These are phyloP conservation scores for Colletotrichum scovillei DNA, from an alignment of 2,329 filamentous ascomycete genomes.

Conservation along the genomic window DNA sequence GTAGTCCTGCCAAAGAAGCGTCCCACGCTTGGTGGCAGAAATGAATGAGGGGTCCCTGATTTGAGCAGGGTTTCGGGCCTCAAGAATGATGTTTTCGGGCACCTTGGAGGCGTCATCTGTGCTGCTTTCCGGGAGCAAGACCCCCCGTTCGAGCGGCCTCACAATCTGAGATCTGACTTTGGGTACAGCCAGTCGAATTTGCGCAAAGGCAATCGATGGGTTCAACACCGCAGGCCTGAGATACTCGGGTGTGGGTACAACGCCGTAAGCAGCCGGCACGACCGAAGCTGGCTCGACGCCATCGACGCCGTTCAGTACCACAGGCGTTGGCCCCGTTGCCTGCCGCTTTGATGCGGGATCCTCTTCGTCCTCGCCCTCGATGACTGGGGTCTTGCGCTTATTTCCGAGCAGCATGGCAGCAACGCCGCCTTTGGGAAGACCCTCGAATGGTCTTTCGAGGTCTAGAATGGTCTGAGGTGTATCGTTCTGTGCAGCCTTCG, in stretches of 20 bases:
- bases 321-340: constrained; percentile 76
- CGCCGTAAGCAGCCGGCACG: constrained; percentile 67
- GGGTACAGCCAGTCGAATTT: constrained; percentile 87
- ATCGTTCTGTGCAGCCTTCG: constrained; percentile 72
- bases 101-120: constrained; percentile 71
- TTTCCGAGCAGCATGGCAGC: constrained; percentile 89
- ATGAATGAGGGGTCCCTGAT: constrained; percentile 86
- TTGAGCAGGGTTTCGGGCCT: constrained; percentile 85
- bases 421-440: constrained; percentile 89
- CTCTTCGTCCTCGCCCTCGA: constrained; percentile 82
- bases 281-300: constrained; percentile 82
- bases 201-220: constrained; percentile 82
- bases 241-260: constrained; percentile 81
- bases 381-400: constrained; percentile 82
- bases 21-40: constrained; percentile 82
- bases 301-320: constrained; percentile 80
- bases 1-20: constrained; percentile 92
- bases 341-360: constrained; percentile 63
- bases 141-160: constrained; percentile 79
- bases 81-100: constrained; percentile 80
- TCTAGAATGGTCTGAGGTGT: constrained; percentile 86
- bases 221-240: constrained; percentile 89
- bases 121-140: constrained; percentile 63
- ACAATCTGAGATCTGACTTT: constrained; percentile 86
- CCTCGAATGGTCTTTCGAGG: constrained; percentile 92